These are phyloP conservation scores for Leccinum fibrillosum DNA, from an alignment of 768 basidiomycete genomes.

Conservation along the genomic window DNA sequence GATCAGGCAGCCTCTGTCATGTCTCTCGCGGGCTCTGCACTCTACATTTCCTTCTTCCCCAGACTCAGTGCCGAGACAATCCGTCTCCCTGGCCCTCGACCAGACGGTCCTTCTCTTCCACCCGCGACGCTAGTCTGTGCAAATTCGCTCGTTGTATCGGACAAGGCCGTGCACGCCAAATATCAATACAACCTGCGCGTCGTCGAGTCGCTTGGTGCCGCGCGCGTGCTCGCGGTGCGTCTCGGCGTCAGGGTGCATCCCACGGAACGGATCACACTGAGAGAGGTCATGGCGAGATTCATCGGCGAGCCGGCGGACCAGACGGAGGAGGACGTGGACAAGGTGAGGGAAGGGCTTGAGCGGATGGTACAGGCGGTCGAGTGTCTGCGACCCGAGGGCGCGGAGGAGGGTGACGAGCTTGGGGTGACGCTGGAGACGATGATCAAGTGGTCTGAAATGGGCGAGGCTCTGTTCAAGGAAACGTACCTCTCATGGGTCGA, in stretches of 20 bases:
- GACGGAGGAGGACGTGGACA: conserved; percentile 39
- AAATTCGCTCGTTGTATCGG: conserved; percentile 69
- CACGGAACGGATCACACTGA: conserved; percentile 52
- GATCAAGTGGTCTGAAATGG: conserved; percentile 61
- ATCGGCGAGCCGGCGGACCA: conserved; percentile 41
- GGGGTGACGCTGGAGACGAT: conserved; percentile 77
- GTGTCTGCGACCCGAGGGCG: conserved; percentile 45
- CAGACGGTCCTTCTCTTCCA: conserved; percentile 21
- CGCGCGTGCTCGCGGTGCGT: conserved; percentile 63
- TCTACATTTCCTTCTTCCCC: conserved; percentile 83
- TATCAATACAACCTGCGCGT: conserved; percentile 86
- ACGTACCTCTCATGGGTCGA: conserved; percentile 79
- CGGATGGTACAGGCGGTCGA: conserved; percentile 47
- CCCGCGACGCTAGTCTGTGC: conserved; percentile 28
- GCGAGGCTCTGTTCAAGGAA: conserved; percentile 51
- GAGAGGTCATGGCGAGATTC: conserved; percentile 63
- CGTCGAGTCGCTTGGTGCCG: conserved; percentile 83
- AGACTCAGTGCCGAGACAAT: conserved; percentile 62
- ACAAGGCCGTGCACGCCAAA: conserved; percentile 76
- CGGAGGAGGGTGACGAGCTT: conserved; percentile 39
- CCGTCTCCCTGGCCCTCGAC: conserved; percentile 47
- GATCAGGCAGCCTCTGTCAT: conserved; percentile 91
- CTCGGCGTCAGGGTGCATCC: conserved; percentile 45
- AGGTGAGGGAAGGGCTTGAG: conserved; percentile 47
- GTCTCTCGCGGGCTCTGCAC: conserved; percentile 62